Evolutionary conservation across 2,329 filamentous ascomycete genomes (phyloP).

Genomic region (Fusarium sp.): DNA sequence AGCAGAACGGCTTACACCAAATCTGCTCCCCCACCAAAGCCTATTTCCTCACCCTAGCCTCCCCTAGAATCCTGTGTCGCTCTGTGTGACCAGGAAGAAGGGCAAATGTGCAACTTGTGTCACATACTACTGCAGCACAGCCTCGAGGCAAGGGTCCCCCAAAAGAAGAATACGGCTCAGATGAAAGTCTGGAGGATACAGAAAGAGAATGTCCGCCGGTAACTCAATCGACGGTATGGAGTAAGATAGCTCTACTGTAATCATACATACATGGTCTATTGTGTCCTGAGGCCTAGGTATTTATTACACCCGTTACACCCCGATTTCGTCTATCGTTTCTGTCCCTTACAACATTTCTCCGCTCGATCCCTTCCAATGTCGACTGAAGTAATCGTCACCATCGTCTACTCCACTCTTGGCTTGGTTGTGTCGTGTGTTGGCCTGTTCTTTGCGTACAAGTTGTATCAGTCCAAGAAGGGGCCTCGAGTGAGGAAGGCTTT

Average conservation of each 20-base stretch:
- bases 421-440: background rate
- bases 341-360: background rate
- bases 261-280: background rate
- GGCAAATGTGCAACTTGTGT: background rate
- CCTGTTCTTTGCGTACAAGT: background rate
- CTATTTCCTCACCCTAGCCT: too few relatives aligned
- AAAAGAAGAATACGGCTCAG: background rate
- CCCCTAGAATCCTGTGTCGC: background rate
- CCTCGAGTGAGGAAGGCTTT: background rate
- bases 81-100: background rate
- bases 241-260: background rate
- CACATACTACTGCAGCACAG: background rate
- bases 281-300: background rate
- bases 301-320: background rate
- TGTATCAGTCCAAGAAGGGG: background rate
- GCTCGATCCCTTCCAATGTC: background rate
- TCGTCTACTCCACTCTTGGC: background rate
- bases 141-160: background rate
- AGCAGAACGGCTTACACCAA: too few relatives aligned
- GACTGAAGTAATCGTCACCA: background rate
- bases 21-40: too few relatives aligned
- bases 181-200: background rate
- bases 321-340: background rate
- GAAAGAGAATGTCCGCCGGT: fast-evolving
- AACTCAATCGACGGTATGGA: background rate